phyloP scores from a whole-genome alignment of 495 filamentous ascomycete species.

The Haplographium delicatum region DNA sequence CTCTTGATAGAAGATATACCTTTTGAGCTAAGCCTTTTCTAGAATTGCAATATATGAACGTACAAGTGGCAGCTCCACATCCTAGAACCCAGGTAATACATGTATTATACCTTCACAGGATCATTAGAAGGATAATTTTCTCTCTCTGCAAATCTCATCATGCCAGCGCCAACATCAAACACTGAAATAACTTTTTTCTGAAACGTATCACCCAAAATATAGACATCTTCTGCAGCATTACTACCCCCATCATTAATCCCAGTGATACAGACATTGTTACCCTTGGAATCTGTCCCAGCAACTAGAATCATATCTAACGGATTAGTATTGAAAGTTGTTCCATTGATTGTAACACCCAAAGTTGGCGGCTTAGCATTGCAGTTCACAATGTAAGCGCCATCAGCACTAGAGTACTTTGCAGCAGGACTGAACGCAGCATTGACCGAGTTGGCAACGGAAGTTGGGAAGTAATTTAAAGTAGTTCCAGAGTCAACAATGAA shows the following conservation, averaged over 20 bases:
- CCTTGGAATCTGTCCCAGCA: slow-evolving; percentile 31
- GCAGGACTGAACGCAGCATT: slow-evolving; percentile 50
- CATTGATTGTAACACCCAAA: slow-evolving; percentile 46
- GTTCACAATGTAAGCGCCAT: slow-evolving; percentile 46
- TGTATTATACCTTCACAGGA: slow-evolving; percentile 1
- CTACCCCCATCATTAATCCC: slow-evolving; percentile 35
- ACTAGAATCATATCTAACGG: slow-evolving; percentile 48
- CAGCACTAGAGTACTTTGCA: slow-evolving; percentile 31
- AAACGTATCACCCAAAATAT: slow-evolving; percentile 57
- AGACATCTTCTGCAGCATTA: slow-evolving; percentile 29
- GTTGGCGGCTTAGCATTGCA: slow-evolving; percentile 51
- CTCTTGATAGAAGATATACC: too few species aligned
- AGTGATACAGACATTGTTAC: slow-evolving; percentile 42
- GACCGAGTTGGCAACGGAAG: slow-evolving; percentile 43
- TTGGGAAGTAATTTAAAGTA: slow-evolving; percentile 36
- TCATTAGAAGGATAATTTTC: slow-evolving; percentile 15
- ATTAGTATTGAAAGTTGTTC: slow-evolving; percentile 47
- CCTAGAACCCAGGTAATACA: too few species aligned
- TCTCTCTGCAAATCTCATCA: slow-evolving; percentile 42
- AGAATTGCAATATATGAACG: too few species aligned
- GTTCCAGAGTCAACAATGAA: slow-evolving; percentile 46
- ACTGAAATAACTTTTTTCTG: slow-evolving; percentile 59
- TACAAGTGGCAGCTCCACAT: too few species aligned
- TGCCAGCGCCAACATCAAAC: slow-evolving; percentile 53
- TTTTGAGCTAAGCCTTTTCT: too few species aligned